Evolutionary conservation across 2,329 filamentous ascomycete genomes (phyloP).

Genomic region (Daldinia sp.): DNA sequence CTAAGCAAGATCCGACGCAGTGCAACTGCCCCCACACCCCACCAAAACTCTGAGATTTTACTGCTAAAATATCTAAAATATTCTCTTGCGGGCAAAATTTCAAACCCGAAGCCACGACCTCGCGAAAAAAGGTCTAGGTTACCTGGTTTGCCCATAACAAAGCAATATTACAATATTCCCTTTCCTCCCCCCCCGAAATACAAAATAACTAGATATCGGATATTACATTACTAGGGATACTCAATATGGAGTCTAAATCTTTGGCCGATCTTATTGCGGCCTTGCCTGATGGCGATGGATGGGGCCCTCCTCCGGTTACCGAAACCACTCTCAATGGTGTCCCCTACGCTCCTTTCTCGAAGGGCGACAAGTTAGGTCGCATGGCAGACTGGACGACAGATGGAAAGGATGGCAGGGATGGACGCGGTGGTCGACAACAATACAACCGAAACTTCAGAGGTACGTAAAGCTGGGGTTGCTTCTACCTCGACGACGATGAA

Average conservation of each 20-base stretch:
- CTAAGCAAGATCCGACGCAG: background rate
- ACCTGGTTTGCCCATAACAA: background rate
- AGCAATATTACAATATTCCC: constrained; percentile 1
- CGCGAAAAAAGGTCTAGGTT: constrained; percentile 10
- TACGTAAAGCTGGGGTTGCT: constrained; percentile 51
- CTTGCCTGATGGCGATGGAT: constrained; percentile 79
- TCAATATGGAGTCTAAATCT: constrained; percentile 41
- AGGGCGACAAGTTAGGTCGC: constrained; percentile 97
- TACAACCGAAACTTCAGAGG: constrained; percentile 95
- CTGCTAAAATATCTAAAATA: constrained; percentile 46
- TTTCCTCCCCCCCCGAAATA: no score
- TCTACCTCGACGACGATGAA: background rate
- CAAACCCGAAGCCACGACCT: constrained; percentile 9
- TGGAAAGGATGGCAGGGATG: constrained; percentile 80
- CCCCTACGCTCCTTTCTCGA: constrained; percentile 97
- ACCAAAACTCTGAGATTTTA: constrained; percentile 40
- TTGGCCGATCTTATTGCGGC: constrained; percentile 71
- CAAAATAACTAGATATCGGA: no score
- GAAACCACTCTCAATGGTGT: constrained; percentile 94
- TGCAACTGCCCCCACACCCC: constrained; percentile 43
- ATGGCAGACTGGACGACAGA: constrained; percentile 99
- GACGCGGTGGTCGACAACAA: constrained; percentile 79
- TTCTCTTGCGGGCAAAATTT: constrained; percentile 43
- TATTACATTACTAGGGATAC: background rate
- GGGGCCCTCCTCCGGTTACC: constrained; percentile 83